Conservation (phyloP, 345 rosid species). For the Populus tremula region DNA sequence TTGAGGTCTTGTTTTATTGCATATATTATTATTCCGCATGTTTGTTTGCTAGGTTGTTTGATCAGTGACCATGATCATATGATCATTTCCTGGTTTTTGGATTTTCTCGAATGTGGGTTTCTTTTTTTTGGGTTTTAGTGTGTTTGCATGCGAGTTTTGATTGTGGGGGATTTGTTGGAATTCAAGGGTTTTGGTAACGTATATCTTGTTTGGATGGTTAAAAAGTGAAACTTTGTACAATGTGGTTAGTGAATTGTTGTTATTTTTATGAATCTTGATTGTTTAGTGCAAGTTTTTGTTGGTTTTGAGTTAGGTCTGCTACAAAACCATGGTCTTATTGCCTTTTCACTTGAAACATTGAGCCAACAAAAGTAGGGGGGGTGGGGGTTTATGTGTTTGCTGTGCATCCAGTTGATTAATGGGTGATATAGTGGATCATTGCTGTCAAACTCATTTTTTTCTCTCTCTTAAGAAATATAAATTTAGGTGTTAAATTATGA, state of each 20-base stretch:
- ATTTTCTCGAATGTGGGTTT: neutral
- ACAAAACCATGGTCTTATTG: neutral
- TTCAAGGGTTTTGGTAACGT: conserved; percentile 11
- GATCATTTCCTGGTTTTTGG: neutral
- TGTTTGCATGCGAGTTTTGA: conserved; percentile 14
- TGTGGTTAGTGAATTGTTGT: conserved; percentile 12
- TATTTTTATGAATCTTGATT: conserved; percentile 5
- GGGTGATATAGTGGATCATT: no score
- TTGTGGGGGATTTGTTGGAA: conserved; percentile 8
- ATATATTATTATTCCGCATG: neutral
- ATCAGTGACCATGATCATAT: neutral
- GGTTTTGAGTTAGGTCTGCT: neutral
- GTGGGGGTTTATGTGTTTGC: no score
- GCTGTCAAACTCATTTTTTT: no score
- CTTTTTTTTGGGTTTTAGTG: neutral
- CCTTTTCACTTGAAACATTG: no score
- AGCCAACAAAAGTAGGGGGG: no score
- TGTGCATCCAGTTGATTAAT: no score
- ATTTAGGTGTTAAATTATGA: no score
- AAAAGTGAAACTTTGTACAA: conserved; percentile 14
- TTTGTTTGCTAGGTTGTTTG: neutral
- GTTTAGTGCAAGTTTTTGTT: neutral
- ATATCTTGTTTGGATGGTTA: conserved; percentile 1
- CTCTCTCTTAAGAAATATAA: no score
- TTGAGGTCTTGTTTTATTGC: neutral